phyloP scores from a whole-genome alignment of 257 asterid species.

The Vinca minor region DNA sequence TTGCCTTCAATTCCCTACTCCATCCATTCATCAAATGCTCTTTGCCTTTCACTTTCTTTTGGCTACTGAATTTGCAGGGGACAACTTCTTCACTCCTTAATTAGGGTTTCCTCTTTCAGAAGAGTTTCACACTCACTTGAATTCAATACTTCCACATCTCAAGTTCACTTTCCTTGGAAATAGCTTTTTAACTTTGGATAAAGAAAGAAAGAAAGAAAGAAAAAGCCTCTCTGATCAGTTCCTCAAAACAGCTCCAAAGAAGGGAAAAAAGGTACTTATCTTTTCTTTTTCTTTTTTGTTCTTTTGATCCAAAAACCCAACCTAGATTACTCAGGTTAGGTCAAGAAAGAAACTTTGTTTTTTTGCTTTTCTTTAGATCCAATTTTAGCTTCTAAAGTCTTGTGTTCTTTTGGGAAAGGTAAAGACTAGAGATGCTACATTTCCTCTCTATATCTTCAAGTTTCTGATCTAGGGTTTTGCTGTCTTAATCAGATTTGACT shows the following conservation, averaged over 20 bases:
- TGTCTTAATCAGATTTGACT: slow-evolving; percentile 6
- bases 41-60: slow-evolving; percentile 21
- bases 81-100: slow-evolving; percentile 20
- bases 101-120: slow-evolving; percentile 29
- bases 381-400: slow-evolving; percentile 10
- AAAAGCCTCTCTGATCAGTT: background rate
- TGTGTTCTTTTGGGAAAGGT: slow-evolving; percentile 14
- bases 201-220: no score
- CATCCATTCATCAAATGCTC: slow-evolving; percentile 54
- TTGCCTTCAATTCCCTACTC: slow-evolving; percentile 49
- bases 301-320: slow-evolving; percentile 10
- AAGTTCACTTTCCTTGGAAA: slow-evolving; percentile 8
- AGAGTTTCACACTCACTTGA: background rate
- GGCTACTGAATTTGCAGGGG: slow-evolving; percentile 26
- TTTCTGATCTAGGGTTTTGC: slow-evolving; percentile 24
- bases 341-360: slow-evolving; percentile 1
- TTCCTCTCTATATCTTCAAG: slow-evolving; percentile 3
- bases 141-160: background rate
- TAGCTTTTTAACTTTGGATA: slow-evolving; percentile 19
- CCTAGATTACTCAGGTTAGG: slow-evolving; percentile 18
- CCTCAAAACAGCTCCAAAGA: slow-evolving; percentile 14
- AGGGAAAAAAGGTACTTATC: slow-evolving; percentile 16
- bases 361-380: slow-evolving; percentile 3
- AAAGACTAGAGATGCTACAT: slow-evolving; percentile 15
- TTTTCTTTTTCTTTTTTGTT: slow-evolving; percentile 20